phyloP scores from a whole-genome alignment of 2,329 filamentous ascomycete species.

The Aspergillus vadensis region DNA sequence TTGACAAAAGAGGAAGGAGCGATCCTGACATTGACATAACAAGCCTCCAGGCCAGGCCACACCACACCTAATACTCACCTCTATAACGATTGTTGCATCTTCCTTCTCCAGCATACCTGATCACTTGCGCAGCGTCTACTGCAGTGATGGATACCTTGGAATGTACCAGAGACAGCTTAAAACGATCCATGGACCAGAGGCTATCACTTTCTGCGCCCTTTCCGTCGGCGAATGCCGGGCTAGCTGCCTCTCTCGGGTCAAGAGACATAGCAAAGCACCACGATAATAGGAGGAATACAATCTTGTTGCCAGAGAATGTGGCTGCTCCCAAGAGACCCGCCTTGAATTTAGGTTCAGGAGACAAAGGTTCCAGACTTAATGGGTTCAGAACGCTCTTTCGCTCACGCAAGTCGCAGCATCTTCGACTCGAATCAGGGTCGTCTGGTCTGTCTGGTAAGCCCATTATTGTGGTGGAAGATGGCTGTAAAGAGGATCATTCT shows the following conservation, averaged over 20 bases:
- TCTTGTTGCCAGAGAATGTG: not conserved
- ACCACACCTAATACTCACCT: not conserved
- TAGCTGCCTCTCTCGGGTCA: not conserved
- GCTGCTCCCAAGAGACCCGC: not conserved
- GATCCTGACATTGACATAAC: constrained; percentile 3
- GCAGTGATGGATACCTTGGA: not conserved
- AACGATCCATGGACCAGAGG: not conserved
- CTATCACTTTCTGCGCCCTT: not conserved
- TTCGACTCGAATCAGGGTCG: constrained; percentile 1
- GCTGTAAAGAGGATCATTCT: not conserved
- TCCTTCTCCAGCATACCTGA: not conserved
- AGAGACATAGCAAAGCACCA: not conserved
- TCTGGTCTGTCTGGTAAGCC: not conserved
- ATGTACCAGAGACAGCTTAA: not conserved
- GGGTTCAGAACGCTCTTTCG: constrained; percentile 23
- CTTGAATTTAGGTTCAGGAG: not conserved
- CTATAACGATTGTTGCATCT: not conserved
- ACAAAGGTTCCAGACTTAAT: constrained; percentile 17
- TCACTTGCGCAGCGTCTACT: not conserved
- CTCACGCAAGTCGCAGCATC: constrained; percentile 16
- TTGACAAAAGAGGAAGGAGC: constrained; percentile 7
- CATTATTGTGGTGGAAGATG: not conserved
- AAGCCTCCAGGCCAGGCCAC: not conserved
- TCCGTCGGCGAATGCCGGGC: not conserved
- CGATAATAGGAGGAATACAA: not conserved